These are phyloP conservation scores for Aspergillus felis DNA, from an alignment of 2,329 filamentous ascomycete species.

Conservation along the genomic window DNA sequence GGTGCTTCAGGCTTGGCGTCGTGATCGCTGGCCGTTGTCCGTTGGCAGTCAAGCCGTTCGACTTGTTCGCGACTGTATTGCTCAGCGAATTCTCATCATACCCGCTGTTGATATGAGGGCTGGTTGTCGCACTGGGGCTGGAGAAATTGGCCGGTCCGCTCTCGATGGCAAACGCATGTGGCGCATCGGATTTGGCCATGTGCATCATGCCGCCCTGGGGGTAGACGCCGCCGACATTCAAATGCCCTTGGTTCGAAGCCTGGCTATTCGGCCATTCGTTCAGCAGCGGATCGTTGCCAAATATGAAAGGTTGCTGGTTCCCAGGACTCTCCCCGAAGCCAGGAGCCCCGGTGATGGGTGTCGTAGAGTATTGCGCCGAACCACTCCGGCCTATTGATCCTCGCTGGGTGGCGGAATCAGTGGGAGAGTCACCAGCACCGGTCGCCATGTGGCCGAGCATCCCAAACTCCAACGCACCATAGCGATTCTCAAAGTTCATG, in stretches of 20 bases:
- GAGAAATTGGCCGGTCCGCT: conserved; percentile 54
- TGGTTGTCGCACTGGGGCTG: conserved; percentile 56
- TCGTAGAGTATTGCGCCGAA: conserved; percentile 39
- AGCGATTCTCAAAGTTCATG: conserved; percentile 93
- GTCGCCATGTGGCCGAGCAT: conserved; percentile 96
- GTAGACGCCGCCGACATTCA: conserved; percentile 35
- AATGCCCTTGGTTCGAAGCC: conserved; percentile 27
- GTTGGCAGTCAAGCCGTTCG: conserved; percentile 27
- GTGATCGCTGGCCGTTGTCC: conserved; percentile 38
- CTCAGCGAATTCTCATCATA: conserved; percentile 38
- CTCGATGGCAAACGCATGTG: conserved; percentile 60
- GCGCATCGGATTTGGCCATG: conserved; percentile 42
- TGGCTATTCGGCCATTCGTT: conserved; percentile 44
- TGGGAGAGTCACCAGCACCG: conserved; percentile 75
- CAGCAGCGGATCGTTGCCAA: conserved; percentile 40
- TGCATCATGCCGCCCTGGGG: conserved; percentile 36
- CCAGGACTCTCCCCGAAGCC: conserved; percentile 45
- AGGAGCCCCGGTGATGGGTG: conserved; percentile 27
- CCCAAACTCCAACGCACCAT: conserved; percentile 90
- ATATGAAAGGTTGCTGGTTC: conserved; percentile 43
- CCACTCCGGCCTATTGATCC: conserved; percentile 44
- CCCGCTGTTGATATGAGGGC: conserved; percentile 45
- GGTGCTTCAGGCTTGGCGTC: conserved; percentile 42
- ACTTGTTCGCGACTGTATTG: conserved; percentile 21
- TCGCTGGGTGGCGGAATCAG: conserved; percentile 53